Conservation (phyloP, 495 filamentous ascomycete genomes). For the Aspergillus asperescens region DNA sequence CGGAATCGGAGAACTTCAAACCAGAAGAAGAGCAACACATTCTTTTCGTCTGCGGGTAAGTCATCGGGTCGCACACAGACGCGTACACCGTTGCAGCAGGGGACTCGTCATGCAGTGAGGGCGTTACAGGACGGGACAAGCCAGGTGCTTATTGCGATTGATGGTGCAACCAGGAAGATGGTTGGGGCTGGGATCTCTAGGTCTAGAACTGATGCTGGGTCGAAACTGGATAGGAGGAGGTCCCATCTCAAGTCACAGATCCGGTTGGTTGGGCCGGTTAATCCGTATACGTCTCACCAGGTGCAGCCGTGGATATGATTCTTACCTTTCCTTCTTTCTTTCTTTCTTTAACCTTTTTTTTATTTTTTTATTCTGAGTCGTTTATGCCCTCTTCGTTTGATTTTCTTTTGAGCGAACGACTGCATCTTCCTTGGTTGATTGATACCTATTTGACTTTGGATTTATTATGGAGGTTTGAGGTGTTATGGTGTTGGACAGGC, state of each 20-base stretch:
- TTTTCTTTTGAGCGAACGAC: no score
- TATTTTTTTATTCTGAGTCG: not conserved
- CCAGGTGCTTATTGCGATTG: constrained; percentile 26
- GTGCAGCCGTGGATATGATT: constrained; percentile 36
- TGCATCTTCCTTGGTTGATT: not conserved
- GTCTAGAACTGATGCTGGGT: not conserved
- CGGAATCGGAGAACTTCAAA: constrained; percentile 7
- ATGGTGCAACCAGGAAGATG: constrained; percentile 33
- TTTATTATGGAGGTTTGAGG: no score
- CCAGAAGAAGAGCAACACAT: not conserved
- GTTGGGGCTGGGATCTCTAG: constrained; percentile 16
- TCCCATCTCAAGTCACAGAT: constrained; percentile 43
- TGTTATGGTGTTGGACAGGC: not conserved
- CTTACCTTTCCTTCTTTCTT: not conserved
- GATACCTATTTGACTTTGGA: not conserved
- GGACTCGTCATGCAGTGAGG: constrained; percentile 26
- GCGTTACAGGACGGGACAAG: constrained; percentile 30
- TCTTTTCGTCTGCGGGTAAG: constrained; percentile 1
- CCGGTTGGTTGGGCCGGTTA: constrained; percentile 37
- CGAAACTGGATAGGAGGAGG: constrained; percentile 32
- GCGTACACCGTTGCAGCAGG: constrained; percentile 25
- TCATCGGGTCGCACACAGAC: not conserved
- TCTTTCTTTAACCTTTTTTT: not conserved
- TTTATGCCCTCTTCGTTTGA: not conserved
- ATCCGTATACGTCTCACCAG: constrained; percentile 29